Evolutionary conservation across 306 rosid species (phyloP), one percentile per base, ranked within the genome.

Genomic region (Rosa persica): DNA sequence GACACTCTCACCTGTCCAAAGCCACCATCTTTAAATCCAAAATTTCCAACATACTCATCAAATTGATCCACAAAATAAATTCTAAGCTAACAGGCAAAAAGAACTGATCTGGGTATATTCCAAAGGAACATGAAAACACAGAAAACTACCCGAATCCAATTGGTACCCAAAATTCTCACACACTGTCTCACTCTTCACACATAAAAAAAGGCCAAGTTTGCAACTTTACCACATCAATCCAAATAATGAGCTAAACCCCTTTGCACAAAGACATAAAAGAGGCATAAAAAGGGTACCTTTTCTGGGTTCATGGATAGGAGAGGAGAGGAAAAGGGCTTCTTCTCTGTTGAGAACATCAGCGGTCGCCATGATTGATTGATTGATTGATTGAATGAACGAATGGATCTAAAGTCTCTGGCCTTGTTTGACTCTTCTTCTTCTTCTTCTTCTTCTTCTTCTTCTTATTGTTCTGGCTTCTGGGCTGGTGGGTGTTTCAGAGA

Each of bases 301-400:
- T 6, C 76, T 57, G 36, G 85, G 72, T 40, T 88, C 87, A 12
- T 66, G 76, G 75, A 77, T 66, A 69, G 86, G 77, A 51, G 77
- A 74, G 72, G 84, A 84, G 19, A 81, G 76, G 71, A 79, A 70
- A 67, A 79, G 58, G 72, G 84, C 79, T n/a, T 80, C 86, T 5
- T 88, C 87, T 70, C 83, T 72, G 79, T 64, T 79, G 79, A 90
- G 90, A 80, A 86, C 74, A 25, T 81, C 84, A 17, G 86, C 76
- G 25, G 87, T 82, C 54, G 85, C 90, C 94, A 90, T 90, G 86
- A 75, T 83, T 79, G 75, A 67, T 30, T 62, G 86, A 75, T 83
- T 79, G 75, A 67, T 30, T 62, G 66, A 17, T 60, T 60, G 30
- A 60, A 30, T 8, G 1, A 43, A 4, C 2, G 36, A 70, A 60